Evolutionary conservation across 73 alveolate species (phyloP).

Genomic region (Paramecium biaurelia): DNA sequence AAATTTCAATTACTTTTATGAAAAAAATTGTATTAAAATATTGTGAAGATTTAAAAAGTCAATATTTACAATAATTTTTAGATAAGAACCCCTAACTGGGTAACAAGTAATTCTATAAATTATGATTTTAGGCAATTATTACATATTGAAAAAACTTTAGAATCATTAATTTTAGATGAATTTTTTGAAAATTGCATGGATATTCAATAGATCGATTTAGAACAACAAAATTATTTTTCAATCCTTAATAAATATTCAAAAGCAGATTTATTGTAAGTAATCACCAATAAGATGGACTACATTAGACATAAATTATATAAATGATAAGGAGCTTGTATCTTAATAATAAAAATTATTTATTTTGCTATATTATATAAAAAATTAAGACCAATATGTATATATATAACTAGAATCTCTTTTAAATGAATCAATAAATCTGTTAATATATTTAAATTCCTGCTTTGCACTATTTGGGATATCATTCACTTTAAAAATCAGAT

Average conservation of each 20-base stretch:
- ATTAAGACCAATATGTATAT: neutral
- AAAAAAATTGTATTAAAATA: constrained; percentile 52
- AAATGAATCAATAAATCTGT: neutral
- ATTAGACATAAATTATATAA: constrained; percentile 56
- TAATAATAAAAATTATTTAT: neutral
- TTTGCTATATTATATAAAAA: neutral
- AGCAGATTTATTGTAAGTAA: constrained; percentile 53
- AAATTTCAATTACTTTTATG: constrained; percentile 34
- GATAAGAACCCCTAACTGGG: constrained; percentile 38
- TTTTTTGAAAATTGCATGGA: constrained; percentile 62
- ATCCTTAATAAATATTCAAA: constrained; percentile 52
- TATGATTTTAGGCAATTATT: neutral
- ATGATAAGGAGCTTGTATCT: neutral
- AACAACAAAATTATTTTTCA: constrained; percentile 50
- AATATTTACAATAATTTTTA: constrained; percentile 47
- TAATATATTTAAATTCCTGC: neutral
- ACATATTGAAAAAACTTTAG: constrained; percentile 58
- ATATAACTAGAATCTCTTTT: neutral
- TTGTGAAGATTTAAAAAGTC: constrained; percentile 55
- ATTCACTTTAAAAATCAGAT: neutral
- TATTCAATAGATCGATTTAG: constrained; percentile 47
- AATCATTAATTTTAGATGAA: constrained; percentile 56
- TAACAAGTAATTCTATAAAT: neutral
- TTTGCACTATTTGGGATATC: neutral
- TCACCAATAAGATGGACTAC: constrained; percentile 59